Base-by-base conservation (phyloP, 2,329 filamentous ascomycete species). In the Myotisia sp. region DNA sequence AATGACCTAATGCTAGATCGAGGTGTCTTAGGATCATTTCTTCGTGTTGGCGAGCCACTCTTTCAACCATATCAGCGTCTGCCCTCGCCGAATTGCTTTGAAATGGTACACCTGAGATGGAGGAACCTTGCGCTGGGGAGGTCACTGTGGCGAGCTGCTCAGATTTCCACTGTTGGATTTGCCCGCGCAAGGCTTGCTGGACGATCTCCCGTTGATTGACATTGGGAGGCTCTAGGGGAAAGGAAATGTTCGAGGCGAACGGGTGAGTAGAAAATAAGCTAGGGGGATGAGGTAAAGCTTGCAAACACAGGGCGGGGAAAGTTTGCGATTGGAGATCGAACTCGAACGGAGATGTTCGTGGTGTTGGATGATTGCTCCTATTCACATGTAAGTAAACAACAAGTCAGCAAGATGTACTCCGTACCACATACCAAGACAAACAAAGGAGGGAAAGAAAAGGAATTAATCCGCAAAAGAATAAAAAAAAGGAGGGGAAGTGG, bases 271-370 rank as follows among this genome's bases (percentile, higher is more conserved):
- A 79, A 59, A 86, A 87, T 5, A 94, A 65, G 0, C 83, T 90
- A 3, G 82, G 76, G 3, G 86, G 84, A 6, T 81, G 68, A 22
- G 79, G 74, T 1, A 95, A 72, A 44, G 87, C 78, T 42, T 79
- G 81, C 7, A 94, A 70, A 22, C 79, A 84, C 26, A 95, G 68
- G 5, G 80, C 76, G 5, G 86, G 84, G 48, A 93, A 94, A 39
- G 84, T 84, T 52, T 92, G 74, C 4, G 79, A 68, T 40, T 86
- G 72, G 21, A 87, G 79, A 44, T 94, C 82, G 58, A 93, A 92
- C 44, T 87, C 80, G 53, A 75, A 76, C 3, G 73, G 65, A 12
- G 62, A 53, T 13, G 56, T 37, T 41, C 50, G 52, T 42, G 63
- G 45, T 39, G 60, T 47, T 32, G 58, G 54, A 36, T 60, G 59